These are phyloP conservation scores for Penicillium sp. DNA, from an alignment of 2,329 filamentous ascomycete species.

Conservation along the genomic window DNA sequence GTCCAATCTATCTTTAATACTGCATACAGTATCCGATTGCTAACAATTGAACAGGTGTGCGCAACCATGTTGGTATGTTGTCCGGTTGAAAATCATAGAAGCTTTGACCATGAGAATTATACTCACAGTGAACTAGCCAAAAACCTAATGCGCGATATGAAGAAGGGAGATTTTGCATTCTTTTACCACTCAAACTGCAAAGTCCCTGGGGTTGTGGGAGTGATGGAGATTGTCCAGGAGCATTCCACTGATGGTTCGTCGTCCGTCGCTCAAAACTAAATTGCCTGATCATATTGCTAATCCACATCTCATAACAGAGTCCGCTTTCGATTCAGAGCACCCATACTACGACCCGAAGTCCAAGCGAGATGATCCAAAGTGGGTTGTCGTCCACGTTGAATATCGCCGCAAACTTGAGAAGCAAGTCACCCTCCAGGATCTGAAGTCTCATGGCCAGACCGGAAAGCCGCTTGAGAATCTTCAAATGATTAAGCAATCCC, in stretches of 20 bases:
- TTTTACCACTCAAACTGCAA: slow-evolving; percentile 98
- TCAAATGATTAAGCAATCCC: slow-evolving; percentile 78
- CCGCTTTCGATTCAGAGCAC: slow-evolving; percentile 68
- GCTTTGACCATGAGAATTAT: neutral
- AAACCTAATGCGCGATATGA: slow-evolving; percentile 91
- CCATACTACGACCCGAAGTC: slow-evolving; percentile 85
- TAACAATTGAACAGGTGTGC: slow-evolving; percentile 43
- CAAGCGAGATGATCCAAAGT: slow-evolving; percentile 68
- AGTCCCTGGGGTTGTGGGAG: slow-evolving; percentile 79
- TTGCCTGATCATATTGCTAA: slow-evolving; percentile 10
- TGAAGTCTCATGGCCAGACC: slow-evolving; percentile 63
- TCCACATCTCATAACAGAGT: slow-evolving; percentile 47
- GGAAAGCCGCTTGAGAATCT: slow-evolving; percentile 66
- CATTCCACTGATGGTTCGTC: slow-evolving; percentile 72
- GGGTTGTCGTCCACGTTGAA: slow-evolving; percentile 85
- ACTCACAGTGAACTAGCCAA: slow-evolving; percentile 55
- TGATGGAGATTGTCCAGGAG: slow-evolving; percentile 86
- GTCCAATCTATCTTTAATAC: slow-evolving; percentile 30
- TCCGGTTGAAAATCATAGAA: neutral
- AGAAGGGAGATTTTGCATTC: slow-evolving; percentile 85
- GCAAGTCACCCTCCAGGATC: slow-evolving; percentile 67
- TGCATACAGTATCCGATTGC: slow-evolving; percentile 1
- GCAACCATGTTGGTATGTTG: slow-evolving; percentile 43
- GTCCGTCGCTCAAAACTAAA: slow-evolving; percentile 21
- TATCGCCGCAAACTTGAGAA: slow-evolving; percentile 80